These are phyloP conservation scores for Tremella fuciformis DNA, from an alignment of 768 basidiomycete species.

Conservation along the genomic window DNA sequence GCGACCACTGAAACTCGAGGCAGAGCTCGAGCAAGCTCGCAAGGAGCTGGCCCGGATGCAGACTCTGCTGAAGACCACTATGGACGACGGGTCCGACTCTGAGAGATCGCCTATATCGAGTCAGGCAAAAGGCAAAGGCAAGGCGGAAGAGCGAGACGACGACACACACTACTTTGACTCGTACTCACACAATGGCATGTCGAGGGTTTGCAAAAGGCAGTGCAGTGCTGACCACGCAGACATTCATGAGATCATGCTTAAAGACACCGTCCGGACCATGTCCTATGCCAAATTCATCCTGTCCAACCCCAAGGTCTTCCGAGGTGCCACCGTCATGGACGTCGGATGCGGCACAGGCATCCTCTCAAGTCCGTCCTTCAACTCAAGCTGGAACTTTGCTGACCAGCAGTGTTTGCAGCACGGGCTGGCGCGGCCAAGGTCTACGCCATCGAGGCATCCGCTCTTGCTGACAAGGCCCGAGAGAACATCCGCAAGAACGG, in stretches of 20 bases:
- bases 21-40: conserved; percentile 14
- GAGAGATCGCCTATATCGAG: not conserved
- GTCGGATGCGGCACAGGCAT: conserved; percentile 97
- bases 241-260: conserved; percentile 94
- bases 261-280: conserved; percentile 88
- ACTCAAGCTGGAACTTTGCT: not conserved
- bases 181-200: conserved; percentile 78
- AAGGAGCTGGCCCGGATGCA: conserved; percentile 10
- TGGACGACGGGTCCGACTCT: conserved; percentile 7
- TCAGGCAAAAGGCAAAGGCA: conserved; percentile 31
- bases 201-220: not conserved
- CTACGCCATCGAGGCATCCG: conserved; percentile 85
- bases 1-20: not conserved
- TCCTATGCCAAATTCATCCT: conserved; percentile 90
- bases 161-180: conserved; percentile 92
- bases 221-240: conserved; percentile 57
- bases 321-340: conserved; percentile 81
- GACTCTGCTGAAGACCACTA: conserved; percentile 12
- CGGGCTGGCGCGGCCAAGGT: conserved; percentile 84
- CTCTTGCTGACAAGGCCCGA: conserved; percentile 71
- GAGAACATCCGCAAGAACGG: conserved; percentile 74
- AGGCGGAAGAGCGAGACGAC: conserved; percentile 62
- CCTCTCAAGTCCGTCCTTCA: conserved; percentile 54
- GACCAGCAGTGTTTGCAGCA: conserved; percentile 68
- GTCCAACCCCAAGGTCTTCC: conserved; percentile 73